Percentiles rank a stretch among this genome's conserved stretches.
phyloP scores from a whole-genome alignment of 345 rosid genomes.

The Eucalyptus curtisii region DNA sequence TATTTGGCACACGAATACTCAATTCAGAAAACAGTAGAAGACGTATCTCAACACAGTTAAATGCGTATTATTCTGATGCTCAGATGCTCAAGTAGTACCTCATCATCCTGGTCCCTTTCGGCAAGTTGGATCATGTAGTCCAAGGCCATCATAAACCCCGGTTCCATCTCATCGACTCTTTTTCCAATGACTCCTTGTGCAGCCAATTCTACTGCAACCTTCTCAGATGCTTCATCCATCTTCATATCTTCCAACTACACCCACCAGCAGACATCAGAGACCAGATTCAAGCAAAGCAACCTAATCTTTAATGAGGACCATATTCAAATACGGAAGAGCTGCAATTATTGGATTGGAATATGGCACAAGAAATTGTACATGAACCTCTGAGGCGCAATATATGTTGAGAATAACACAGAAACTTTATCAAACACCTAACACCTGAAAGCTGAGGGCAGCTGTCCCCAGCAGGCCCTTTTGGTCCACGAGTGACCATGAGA shows the following conservation, averaged over 20 bases:
- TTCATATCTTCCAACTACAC: slow-evolving; percentile 73
- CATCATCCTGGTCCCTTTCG: slow-evolving; percentile 69
- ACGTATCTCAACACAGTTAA: background rate
- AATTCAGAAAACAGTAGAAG: background rate
- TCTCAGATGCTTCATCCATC: slow-evolving; percentile 85
- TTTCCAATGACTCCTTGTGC: slow-evolving; percentile 95
- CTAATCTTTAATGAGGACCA: background rate
- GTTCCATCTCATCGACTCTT: slow-evolving; percentile 90
- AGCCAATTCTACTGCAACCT: slow-evolving; percentile 78
- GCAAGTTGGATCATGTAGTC: slow-evolving; percentile 93
- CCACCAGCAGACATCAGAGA: background rate
- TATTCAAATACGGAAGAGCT: background rate
- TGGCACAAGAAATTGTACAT: background rate
- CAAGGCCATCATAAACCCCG: slow-evolving; percentile 92
- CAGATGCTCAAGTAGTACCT: slow-evolving; percentile 22
- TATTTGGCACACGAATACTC: background rate
- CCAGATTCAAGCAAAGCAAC: background rate
- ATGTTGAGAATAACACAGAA: background rate
- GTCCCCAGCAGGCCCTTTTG: background rate
- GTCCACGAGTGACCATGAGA: background rate
- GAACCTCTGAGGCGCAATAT: background rate
- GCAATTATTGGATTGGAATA: background rate
- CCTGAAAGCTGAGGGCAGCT: background rate
- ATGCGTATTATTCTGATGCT: background rate
- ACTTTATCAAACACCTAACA: background rate